Percentiles rank a stretch among this genome's conserved stretches.
These are phyloP conservation scores for Teunomyces barrocoloradensis DNA, from an alignment of 805 yeast species.

Conservation along the genomic window DNA sequence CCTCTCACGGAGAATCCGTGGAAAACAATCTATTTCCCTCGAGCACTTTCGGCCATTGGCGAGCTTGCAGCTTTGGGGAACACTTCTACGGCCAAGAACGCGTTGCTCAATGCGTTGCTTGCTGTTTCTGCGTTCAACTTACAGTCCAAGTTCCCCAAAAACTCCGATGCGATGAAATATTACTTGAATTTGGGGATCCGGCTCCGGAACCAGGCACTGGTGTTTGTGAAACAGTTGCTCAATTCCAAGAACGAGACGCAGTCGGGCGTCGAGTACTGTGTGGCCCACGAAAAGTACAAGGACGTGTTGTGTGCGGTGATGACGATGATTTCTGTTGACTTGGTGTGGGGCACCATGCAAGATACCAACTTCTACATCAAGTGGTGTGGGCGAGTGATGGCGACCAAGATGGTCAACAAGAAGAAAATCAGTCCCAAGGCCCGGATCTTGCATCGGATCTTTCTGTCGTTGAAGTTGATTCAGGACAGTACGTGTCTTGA, in stretches of 20 bases:
- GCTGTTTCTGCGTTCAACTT: constrained; percentile 82
- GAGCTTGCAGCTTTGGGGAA: constrained; percentile 72
- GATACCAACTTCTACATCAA: constrained; percentile 74
- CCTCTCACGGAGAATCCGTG: constrained; percentile 78
- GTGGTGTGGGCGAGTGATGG: constrained; percentile 73
- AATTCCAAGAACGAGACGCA: constrained; percentile 31
- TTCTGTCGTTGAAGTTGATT: constrained; percentile 67
- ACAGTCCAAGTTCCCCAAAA: constrained; percentile 67
- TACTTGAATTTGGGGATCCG: constrained; percentile 72
- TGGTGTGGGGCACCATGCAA: constrained; percentile 88
- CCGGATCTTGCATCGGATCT: constrained; percentile 70
- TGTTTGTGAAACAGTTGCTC: constrained; percentile 58
- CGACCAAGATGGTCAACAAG: constrained; percentile 63
- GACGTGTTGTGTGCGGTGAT: constrained; percentile 80
- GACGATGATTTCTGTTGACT: constrained; percentile 84
- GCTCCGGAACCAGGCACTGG: constrained; percentile 70
- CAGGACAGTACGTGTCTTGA: constrained; percentile 70
- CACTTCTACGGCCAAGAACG: constrained; percentile 74
- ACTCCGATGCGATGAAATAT: constrained; percentile 63
- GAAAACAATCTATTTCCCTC: constrained; percentile 81
- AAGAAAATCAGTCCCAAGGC: constrained; percentile 73
- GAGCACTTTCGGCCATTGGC: constrained; percentile 80
- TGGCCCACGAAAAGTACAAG: constrained; percentile 65
- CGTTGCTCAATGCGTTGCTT: constrained; percentile 70
- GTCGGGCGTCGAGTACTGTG: constrained; percentile 44